A percentile compares a stretch with the other conserved stretches of the same genome.
Conservation (phyloP, 257 asterid genomes). For the Rehmannia glutinosa region DNA sequence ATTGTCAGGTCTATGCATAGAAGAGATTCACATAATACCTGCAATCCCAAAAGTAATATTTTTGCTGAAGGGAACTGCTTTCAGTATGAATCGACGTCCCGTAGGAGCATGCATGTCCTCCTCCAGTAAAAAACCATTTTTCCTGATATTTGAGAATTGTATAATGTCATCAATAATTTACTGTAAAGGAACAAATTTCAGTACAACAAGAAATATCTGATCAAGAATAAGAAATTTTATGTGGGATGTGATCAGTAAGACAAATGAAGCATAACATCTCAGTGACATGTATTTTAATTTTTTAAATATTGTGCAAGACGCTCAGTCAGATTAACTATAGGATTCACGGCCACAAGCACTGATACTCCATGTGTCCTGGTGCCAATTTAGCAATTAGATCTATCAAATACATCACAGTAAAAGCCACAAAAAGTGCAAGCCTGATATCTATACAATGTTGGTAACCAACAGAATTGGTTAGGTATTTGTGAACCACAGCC, state of each 20-base stretch:
- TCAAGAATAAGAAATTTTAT: constrained; percentile 4
- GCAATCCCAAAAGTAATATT: constrained; percentile 75
- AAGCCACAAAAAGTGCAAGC: background rate
- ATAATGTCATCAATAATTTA: constrained; percentile 6
- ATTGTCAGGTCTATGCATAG: background rate
- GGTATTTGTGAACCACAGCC: background rate
- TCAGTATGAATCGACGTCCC: constrained; percentile 73
- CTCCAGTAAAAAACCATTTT: constrained; percentile 81
- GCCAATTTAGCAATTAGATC: background rate
- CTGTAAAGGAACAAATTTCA: background rate
- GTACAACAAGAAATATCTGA: background rate
- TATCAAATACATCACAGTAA: background rate
- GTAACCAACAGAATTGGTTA: background rate
- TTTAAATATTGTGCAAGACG: constrained; percentile 1
- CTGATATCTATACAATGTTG: background rate
- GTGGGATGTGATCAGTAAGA: background rate
- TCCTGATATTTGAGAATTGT: constrained; percentile 45
- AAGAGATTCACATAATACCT: constrained; percentile 40
- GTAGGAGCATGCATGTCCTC: constrained; percentile 84
- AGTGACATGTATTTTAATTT: background rate
- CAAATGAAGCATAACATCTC: background rate
- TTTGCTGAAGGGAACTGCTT: constrained; percentile 98
- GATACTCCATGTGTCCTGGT: background rate
- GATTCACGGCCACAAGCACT: background rate
- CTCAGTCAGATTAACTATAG: background rate